Evolutionary conservation across 345 rosid species (phyloP).

Genomic region (Pugionium cornutum): DNA sequence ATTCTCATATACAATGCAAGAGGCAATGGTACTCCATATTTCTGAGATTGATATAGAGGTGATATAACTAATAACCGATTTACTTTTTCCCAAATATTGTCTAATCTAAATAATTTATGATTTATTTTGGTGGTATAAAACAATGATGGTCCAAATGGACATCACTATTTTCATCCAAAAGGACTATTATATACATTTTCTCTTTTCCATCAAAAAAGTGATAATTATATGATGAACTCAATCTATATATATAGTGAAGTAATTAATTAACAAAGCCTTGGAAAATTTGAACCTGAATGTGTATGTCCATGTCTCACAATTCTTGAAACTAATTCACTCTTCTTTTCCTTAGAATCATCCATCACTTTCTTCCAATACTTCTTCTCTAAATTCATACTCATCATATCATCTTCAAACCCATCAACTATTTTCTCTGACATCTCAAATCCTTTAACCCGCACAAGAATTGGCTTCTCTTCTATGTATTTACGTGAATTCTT

Average conservation of each 20-base stretch:
- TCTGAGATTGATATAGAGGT: too few species aligned
- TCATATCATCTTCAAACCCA: slow-evolving; percentile 31
- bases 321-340: slow-evolving; percentile 56
- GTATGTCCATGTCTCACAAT: slow-evolving; percentile 44
- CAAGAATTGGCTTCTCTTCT: slow-evolving; percentile 32
- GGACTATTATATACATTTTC: slow-evolving; percentile 13
- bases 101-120: too few species aligned
- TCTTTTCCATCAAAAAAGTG: slow-evolving; percentile 11
- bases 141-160: slow-evolving; percentile 14
- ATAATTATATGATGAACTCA: slow-evolving; percentile 3
- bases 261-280: slow-evolving; percentile 54
- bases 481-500: slow-evolving; percentile 22
- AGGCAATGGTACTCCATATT: too few species aligned
- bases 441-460: slow-evolving; percentile 33
- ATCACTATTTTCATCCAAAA: slow-evolving; percentile 11
- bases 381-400: slow-evolving; percentile 43
- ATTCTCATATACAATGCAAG: too few species aligned
- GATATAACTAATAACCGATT: too few species aligned
- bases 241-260: slow-evolving; percentile 12
- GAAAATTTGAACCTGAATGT: slow-evolving; percentile 41
- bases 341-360: slow-evolving; percentile 51
- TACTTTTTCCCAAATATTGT: too few species aligned
- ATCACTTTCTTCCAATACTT: slow-evolving; percentile 26
- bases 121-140: neutral
- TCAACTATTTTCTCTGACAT: slow-evolving; percentile 30